Evolutionary conservation across 2,329 filamentous ascomycete genomes (phyloP).

Genomic region (Calonectria pteridis): DNA sequence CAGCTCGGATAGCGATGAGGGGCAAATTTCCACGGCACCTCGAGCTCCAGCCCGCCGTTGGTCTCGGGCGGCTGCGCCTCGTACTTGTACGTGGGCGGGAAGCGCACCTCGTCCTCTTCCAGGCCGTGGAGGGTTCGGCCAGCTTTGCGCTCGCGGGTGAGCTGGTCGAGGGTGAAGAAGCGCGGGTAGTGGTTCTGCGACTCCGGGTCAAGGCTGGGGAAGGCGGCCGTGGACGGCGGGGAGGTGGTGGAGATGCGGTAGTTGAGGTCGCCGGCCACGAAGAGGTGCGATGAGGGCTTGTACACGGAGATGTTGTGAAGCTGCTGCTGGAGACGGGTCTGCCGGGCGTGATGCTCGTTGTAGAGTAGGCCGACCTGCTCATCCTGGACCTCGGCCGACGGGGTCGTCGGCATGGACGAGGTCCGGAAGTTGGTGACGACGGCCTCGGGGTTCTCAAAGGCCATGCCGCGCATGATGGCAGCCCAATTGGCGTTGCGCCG

Average conservation of each 20-base stretch:
- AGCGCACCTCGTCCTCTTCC: conserved; percentile 78
- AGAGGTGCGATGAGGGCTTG: conserved; percentile 80
- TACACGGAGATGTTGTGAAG: conserved; percentile 77
- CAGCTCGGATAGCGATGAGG: conserved; percentile 89
- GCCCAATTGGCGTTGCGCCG: conserved; percentile 91
- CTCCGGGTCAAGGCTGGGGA: conserved; percentile 70
- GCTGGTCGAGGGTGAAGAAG: conserved; percentile 82
- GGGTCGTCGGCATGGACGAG: conserved; percentile 40
- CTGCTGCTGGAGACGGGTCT: conserved; percentile 54
- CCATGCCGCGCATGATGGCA: conserved; percentile 81
- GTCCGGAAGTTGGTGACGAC: conserved; percentile 47
- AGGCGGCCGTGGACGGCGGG: conserved; percentile 72
- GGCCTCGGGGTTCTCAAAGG: conserved; percentile 73
- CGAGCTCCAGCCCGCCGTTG: conserved; percentile 45
- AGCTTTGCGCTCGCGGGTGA: conserved; percentile 76
- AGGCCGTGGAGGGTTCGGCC: conserved; percentile 83
- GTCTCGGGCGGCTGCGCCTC: conserved; percentile 54
- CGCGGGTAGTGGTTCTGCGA: conserved; percentile 72
- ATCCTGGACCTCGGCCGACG: conserved; percentile 40
- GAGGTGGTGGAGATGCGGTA: conserved; percentile 83
- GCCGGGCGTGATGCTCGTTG: conserved; percentile 51
- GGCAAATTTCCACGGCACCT: conserved; percentile 65
- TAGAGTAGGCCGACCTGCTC: conserved; percentile 51
- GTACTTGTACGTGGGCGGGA: conserved; percentile 97
- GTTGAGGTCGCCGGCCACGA: conserved; percentile 93